Base-by-base conservation (phyloP, 2,329 filamentous ascomycete genomes). In the Tympanopsis confertula region DNA sequence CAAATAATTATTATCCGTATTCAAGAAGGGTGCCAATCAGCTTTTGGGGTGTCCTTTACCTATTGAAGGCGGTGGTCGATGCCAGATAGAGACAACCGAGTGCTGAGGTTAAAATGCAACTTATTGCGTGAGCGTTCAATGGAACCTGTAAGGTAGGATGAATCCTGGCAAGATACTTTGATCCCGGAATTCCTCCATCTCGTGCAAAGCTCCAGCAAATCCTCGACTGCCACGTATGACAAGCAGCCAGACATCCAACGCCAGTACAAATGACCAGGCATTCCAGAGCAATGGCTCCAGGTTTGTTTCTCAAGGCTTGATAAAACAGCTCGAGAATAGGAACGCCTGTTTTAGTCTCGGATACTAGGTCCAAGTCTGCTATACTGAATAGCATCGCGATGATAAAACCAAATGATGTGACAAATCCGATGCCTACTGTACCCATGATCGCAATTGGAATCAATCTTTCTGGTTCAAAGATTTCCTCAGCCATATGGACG, bases 191-290 rank as follows among this genome's bases (percentile, higher is more conserved):
- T 3, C 66, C 68, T 13, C 56, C 49, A 45, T 72, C 69, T 4
- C 68, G 57, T 7, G 69, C 66, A 45, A 72, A 71, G 14, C 63
- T 66, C 67, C 67, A 71, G 41, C 61, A 64, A 5, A 70, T 54
- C 1, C 68, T 57, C 22, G 61, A 63, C 45, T 69, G 65, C 60
- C 65, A 70, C 4, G 66, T 69, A 39, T 70, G 65, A 39, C 55
- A 58, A 3, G 64, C 59, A 35, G 68, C 57, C 38, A 63, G 48
- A 43, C 64, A 68, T 13, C 64, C 63, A 37, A 68, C 46, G 2
- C 64, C 65, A 0, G 66, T 68, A 4, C 58, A 58, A 18, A 69
- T 54, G 42, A 71, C 58, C 37, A 69, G 45, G 1, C 52, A 50
- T 43, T 67, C 61, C 10, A 70, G 51, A 2, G 62, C 58, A 39